Evolutionary conservation across 345 rosid species (phyloP).

Genomic region (Melastoma malabathricum): DNA sequence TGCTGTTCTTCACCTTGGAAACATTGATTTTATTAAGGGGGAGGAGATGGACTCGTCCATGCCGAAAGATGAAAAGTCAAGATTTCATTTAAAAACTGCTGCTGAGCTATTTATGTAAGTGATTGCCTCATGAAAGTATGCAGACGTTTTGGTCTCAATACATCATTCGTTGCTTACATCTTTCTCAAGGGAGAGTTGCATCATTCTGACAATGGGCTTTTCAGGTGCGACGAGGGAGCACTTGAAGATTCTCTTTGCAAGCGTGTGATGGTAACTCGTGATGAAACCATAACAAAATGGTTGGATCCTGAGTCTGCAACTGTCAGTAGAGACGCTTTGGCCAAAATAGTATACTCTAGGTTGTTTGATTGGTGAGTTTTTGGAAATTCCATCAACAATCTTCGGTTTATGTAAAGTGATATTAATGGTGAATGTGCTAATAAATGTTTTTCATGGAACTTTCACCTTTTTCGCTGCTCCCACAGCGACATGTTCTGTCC

Average conservation of each 20-base stretch:
- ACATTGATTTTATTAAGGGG: constrained; percentile 86
- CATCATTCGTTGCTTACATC: constrained; percentile 1
- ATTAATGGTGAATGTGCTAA: too few relatives aligned
- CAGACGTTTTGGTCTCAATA: constrained; percentile 1
- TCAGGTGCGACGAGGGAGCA: constrained; percentile 79
- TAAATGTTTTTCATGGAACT: too few relatives aligned
- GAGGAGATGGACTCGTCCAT: constrained; percentile 76
- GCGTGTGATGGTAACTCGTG: constrained; percentile 94
- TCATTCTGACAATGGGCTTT: constrained; percentile 17
- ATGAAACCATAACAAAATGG: constrained; percentile 92
- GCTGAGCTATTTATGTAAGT: constrained; percentile 83
- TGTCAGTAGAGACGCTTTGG: constrained; percentile 88
- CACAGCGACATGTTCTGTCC: too few relatives aligned
- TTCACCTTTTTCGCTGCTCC: too few relatives aligned
- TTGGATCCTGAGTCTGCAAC: constrained; percentile 87
- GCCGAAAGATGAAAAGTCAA: constrained; percentile 84
- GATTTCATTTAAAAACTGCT: constrained; percentile 73
- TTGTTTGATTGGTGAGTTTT: constrained; percentile 88
- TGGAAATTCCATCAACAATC: not conserved
- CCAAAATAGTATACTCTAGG: constrained; percentile 82
- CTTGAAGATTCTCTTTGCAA: constrained; percentile 97
- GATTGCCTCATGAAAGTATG: constrained; percentile 6
- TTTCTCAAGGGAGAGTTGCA: constrained; percentile 7
- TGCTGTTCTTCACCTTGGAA: constrained; percentile 89
- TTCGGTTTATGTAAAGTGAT: not conserved